Base-by-base conservation (phyloP, 2,329 filamentous ascomycete species). In the Aspergillus eucalypticola region DNA sequence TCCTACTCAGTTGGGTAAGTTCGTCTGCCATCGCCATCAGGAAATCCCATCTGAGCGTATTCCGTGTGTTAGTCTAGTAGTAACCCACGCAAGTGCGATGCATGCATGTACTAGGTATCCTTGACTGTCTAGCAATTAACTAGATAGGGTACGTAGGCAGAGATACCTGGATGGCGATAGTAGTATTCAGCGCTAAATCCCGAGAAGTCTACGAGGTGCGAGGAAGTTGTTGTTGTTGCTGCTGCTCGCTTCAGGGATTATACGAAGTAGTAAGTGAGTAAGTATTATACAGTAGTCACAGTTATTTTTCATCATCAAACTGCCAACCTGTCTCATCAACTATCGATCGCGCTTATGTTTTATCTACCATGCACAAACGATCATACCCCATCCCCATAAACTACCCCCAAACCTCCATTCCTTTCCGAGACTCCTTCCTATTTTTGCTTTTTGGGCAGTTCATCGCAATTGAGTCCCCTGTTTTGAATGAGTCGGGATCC, bases 181-280 rank as follows among this genome's bases (percentile, higher is more conserved):
- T 8, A 54, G 23, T 13, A 35, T 13, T 13, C 32, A 54, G 59
- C 58, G 56, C 61, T 67, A 65, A 57, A 56, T 50, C 48, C 51
- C 55, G 48, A 56, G 46, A 56, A 38, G 53, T 17, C 53, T 17
- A 42, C 46, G 46, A 46, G 29, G 29, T 59, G 27, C 35, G 51
- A 60, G 35, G 41, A 29, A 27, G 32, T 25, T 58, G 27, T 27
- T 27, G 25, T 27, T 27, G 25, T 27, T 8, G 27, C 27, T 29
- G 27, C 8, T 29, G 27, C 54, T 60, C 38, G 53, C 54, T 48
- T 46, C 15, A 58, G 50, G 54, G 27, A 29, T 29, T 29, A 29
- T 29, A 29, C 27, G 27, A 11, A 29, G 27, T 11, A 29, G 27
- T 27, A 3, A 25, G 25, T 25, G 1, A 25, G 25, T 25, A 8